Evolutionary conservation across 352 stramenopile species (phyloP), one percentile per base, ranked within the genome.

Genomic region (Pythium phragmitis): DNA sequence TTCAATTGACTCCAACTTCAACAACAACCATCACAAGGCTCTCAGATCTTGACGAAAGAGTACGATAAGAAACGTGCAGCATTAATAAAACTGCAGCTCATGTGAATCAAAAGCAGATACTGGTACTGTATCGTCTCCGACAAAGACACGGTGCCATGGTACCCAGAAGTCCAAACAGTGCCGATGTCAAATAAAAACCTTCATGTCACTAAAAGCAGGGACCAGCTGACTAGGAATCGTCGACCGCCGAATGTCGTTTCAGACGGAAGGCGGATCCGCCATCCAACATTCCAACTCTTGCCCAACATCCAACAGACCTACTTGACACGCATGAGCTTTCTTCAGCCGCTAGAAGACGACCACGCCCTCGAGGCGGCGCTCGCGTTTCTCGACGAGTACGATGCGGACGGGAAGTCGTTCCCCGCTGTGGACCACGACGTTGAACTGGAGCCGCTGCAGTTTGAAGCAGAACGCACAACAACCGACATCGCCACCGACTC

Each of bases 301-400:
- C 26, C 26, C 26, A 30, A 43, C 37, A 4, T 43, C 37, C 42
- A 48, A 48, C 42, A 48, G 26, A 30, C 2, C 26, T 1, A 30
- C 26, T 30, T 30, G 26, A 30, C 26, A 30, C 26, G 26, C 26
- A 30, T 58, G 51, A 48, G 13, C 21, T 41, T 48, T 14, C 49
- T 43, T 2, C 21, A n/a, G 2, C 13, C 51, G 12, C 19, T 36
- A 36, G 57, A 55, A 11, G 57, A 66, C 19, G 39, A 66, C 23
- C 37, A 45, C 17, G 33, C 59, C 8, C 50, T 60, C 13, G 34
- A 59, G 37, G 59, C 39, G 11, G 59, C 50, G 41, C 50, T 66
- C 49, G 59, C 36, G 23, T 50, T 67, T 5, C 51, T 67, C 6
- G 60, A 67, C 4, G 60, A 61, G 13, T 66, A 60, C 36, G 59